Percentiles rank a stretch among this genome's conserved stretches.
Conservation (phyloP, 768 basidiomycete genomes). For the Panus rudis region DNA sequence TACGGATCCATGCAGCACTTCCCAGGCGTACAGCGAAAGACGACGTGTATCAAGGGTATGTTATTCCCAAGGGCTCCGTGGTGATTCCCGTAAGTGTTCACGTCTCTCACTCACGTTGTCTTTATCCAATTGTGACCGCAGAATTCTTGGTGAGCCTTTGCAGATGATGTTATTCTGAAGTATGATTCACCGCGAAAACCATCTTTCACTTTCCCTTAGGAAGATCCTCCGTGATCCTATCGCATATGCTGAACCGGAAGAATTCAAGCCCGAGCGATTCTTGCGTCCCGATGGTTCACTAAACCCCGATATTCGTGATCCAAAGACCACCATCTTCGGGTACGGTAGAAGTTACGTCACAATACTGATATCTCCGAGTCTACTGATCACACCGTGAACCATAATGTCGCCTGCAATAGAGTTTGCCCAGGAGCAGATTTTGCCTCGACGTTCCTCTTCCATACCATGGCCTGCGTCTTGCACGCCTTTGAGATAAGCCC, state of each 20-base stretch:
- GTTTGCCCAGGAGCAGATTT: slow-evolving; percentile 12
- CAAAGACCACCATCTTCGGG: slow-evolving; percentile 14
- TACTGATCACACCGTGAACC: too few species aligned
- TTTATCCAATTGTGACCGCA: neutral
- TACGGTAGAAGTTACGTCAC: slow-evolving; percentile 22
- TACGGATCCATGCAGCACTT: neutral
- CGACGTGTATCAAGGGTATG: slow-evolving; percentile 4
- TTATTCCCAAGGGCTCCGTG: slow-evolving; percentile 1
- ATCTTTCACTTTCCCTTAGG: slow-evolving; percentile 14
- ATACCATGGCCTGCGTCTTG: neutral
- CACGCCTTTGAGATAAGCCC: neutral
- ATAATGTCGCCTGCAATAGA: neutral
- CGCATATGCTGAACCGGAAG: slow-evolving; percentile 12
- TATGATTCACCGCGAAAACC: slow-evolving; percentile 41
- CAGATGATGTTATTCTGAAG: neutral
- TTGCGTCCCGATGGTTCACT: slow-evolving; percentile 8
- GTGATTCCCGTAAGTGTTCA: neutral
- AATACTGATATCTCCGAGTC: neutral
- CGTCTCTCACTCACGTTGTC: neutral
- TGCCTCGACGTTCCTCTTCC: neutral
- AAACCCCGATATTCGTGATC: slow-evolving; percentile 11
- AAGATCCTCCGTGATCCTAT: slow-evolving; percentile 14
- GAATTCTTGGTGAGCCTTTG: slow-evolving; percentile 13
- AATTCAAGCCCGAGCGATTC: slow-evolving; percentile 21
- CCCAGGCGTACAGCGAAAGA: neutral